Percentiles rank a stretch among this genome's conserved stretches.
phyloP scores from a whole-genome alignment of 2,329 filamentous ascomycete species.

The Alternaria arbusti region DNA sequence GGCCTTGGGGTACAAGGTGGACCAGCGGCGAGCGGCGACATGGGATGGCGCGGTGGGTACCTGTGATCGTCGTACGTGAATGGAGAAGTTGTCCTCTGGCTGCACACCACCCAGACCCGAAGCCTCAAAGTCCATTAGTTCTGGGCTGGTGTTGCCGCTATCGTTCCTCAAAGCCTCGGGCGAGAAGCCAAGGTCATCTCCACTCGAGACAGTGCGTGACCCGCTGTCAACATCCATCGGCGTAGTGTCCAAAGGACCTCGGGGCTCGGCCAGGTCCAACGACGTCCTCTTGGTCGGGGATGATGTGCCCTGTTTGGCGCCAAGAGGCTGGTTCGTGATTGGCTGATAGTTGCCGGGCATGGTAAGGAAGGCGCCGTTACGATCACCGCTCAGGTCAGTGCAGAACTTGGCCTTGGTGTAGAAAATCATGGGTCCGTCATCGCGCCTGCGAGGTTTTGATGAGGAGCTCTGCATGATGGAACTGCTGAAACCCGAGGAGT shows the following conservation, averaged over 20 bases:
- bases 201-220: constrained; percentile 34
- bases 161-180: constrained; percentile 35
- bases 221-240: constrained; percentile 38
- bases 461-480: constrained; percentile 54
- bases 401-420: constrained; percentile 82
- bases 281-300: background rate
- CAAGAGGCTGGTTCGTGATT: constrained; percentile 43
- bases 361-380: constrained; percentile 22
- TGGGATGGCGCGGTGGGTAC: constrained; percentile 10
- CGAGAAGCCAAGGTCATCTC: constrained; percentile 48
- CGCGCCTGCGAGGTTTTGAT: constrained; percentile 58
- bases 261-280: constrained; percentile 38
- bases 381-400: constrained; percentile 77
- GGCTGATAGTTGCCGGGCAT: constrained; percentile 37
- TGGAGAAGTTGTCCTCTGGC: constrained; percentile 61
- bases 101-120: constrained; percentile 67
- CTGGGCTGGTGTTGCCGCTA: constrained; percentile 30
- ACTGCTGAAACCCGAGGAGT: constrained; percentile 55
- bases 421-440: constrained; percentile 81
- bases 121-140: constrained; percentile 51
- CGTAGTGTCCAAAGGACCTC: constrained; percentile 31
- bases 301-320: constrained; percentile 11
- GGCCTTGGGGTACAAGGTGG: constrained; percentile 31
- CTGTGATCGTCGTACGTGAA: constrained; percentile 56
- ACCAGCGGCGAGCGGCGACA: constrained; percentile 7